These are phyloP conservation scores for Aspergillus piperis DNA, from an alignment of 2,329 filamentous ascomycete species.

Conservation along the genomic window DNA sequence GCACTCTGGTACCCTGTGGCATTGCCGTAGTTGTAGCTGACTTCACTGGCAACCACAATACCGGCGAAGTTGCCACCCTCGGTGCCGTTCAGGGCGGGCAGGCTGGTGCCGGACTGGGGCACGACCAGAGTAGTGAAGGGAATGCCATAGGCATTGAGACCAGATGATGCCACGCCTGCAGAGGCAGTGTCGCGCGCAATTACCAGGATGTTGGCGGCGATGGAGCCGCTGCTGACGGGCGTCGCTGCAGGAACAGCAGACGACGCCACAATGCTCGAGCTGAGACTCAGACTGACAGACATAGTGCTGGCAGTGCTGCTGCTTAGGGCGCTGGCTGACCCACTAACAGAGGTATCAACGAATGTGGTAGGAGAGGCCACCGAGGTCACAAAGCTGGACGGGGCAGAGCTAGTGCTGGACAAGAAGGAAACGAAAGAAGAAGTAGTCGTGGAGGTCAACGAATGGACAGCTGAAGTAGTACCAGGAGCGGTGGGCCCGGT, in stretches of 20 bases:
- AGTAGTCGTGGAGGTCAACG: not conserved
- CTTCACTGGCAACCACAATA: conserved; percentile 57
- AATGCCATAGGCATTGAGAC: conserved; percentile 63
- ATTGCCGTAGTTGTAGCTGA: conserved; percentile 56
- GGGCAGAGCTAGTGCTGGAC: conserved; percentile 9
- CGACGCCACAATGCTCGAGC: conserved; percentile 15
- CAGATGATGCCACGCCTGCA: conserved; percentile 53
- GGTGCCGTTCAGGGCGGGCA: conserved; percentile 56
- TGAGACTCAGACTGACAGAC: conserved; percentile 27
- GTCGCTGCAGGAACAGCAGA: conserved; percentile 24
- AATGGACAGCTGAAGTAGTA: conserved; percentile 4
- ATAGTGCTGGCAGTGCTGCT: conserved; percentile 20
- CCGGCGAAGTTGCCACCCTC: conserved; percentile 60
- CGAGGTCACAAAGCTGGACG: conserved; percentile 10
- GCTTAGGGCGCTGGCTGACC: not conserved
- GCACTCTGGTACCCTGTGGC: conserved; percentile 51
- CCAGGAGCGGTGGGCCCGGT: conserved; percentile 3
- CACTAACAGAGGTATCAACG: conserved; percentile 7
- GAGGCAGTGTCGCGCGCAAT: conserved; percentile 56
- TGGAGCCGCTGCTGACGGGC: conserved; percentile 23
- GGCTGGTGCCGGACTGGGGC: conserved; percentile 52
- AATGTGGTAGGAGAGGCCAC: conserved; percentile 13
- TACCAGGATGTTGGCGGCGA: conserved; percentile 54
- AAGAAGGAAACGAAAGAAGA: not conserved
- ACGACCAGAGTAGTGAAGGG: conserved; percentile 58